These are phyloP conservation scores for Candida pseudofarinosa DNA, from an alignment of 805 yeast genomes.

Conservation along the genomic window DNA sequence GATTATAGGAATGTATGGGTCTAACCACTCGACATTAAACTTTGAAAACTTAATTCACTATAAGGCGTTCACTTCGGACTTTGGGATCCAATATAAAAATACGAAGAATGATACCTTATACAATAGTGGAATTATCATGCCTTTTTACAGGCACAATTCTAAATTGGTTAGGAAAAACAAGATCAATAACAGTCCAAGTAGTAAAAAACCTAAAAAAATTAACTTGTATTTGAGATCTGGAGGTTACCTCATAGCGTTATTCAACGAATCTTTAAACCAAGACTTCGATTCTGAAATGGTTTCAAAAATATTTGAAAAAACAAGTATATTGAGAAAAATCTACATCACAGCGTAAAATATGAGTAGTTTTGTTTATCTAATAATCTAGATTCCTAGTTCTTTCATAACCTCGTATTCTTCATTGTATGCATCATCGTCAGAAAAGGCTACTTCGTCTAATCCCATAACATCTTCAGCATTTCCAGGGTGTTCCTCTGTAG, in stretches of 20 bases:
- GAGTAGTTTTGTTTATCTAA: conserved; percentile 1
- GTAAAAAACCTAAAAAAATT: conserved; percentile 14
- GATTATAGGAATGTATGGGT: conserved; percentile 42
- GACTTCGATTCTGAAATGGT: conserved; percentile 33
- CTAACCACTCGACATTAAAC: conserved; percentile 16
- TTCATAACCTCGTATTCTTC: conserved; percentile 35
- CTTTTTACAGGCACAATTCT: conserved; percentile 43
- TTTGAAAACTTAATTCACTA: conserved; percentile 39
- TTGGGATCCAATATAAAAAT: conserved; percentile 44
- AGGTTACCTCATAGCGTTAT: conserved; percentile 49
- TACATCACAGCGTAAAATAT: conserved; percentile 24
- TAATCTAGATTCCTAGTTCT: conserved; percentile 29
- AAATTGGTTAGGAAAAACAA: conserved; percentile 39
- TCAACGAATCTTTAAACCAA: conserved; percentile 24
- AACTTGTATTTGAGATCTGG: conserved; percentile 49
- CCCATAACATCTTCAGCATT: background rate
- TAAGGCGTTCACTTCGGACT: conserved; percentile 46
- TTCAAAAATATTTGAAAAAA: conserved; percentile 44
- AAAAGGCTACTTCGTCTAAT: conserved; percentile 3
- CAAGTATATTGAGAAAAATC: conserved; percentile 45
- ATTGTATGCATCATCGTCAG: conserved; percentile 17
- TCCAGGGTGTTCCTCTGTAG: background rate
- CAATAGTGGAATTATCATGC: conserved; percentile 50
- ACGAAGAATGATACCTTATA: conserved; percentile 26
- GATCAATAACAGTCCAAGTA: conserved; percentile 5